Conservation (phyloP, 164 flowering plant species). For the Nymphaea thermarum region DNA sequence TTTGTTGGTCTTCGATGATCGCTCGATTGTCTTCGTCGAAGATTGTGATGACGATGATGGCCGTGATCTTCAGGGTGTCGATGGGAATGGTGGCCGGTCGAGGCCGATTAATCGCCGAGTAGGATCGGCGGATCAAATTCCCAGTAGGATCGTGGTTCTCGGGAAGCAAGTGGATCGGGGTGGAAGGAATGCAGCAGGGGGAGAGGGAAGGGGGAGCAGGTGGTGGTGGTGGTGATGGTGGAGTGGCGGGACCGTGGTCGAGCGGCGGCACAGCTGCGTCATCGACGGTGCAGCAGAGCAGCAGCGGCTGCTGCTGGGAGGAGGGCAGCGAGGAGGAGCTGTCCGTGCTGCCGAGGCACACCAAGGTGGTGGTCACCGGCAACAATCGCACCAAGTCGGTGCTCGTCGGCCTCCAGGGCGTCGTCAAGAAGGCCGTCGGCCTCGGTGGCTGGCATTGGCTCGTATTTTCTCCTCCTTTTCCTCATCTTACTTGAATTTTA, state of each 20-base stretch:
- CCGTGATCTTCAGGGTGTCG: neutral
- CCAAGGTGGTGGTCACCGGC: slow-evolving; percentile 72
- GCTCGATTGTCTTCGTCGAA: neutral
- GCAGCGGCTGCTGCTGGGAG: slow-evolving; percentile 36
- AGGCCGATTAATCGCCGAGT: neutral
- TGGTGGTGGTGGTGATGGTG: neutral
- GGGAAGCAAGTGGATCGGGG: neutral
- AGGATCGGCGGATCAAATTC: neutral
- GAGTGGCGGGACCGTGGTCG: neutral
- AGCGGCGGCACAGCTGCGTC: neutral
- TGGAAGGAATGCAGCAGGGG: neutral
- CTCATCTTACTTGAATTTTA: too few species aligned
- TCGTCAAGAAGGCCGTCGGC: slow-evolving; percentile 78
- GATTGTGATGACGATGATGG: neutral
- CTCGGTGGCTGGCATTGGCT: slow-evolving; percentile 98
- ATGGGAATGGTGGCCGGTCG: neutral
- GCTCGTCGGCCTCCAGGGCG: slow-evolving; percentile 67
- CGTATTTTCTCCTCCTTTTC: slow-evolving; percentile 5
- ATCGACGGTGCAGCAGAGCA: neutral
- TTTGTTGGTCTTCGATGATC: too few species aligned
- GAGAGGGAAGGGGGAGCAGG: neutral
- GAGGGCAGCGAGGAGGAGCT: slow-evolving; percentile 74
- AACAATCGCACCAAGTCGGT: slow-evolving; percentile 76
- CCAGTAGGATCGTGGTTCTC: too few species aligned
- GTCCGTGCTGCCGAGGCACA: slow-evolving; percentile 64